A percentile compares a stretch with the other conserved stretches of the same genome.
Evolutionary conservation across 208 protist genomes (phyloP).

Genomic region (Novymonas esmeraldas): DNA sequence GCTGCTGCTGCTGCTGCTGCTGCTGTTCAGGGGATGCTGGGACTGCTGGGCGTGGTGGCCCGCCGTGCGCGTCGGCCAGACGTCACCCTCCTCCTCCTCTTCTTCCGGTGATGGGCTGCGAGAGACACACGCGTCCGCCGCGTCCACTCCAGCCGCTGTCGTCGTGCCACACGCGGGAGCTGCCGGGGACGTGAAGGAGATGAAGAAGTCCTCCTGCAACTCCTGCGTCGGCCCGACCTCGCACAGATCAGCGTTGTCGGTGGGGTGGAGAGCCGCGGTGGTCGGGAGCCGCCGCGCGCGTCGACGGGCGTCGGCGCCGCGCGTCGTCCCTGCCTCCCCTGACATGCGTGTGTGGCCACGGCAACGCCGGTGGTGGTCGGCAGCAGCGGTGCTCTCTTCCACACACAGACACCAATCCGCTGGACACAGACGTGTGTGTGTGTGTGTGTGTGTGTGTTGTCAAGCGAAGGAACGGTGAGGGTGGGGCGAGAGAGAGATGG

Average conservation of each 20-base stretch:
- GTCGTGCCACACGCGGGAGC: not conserved
- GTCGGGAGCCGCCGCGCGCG: not conserved
- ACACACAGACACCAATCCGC: not conserved
- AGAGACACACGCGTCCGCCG: not conserved
- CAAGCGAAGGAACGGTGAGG: not conserved
- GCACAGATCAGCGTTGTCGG: slow-evolving; percentile 1
- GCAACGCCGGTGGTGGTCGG: no score
- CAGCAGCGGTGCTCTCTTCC: no score
- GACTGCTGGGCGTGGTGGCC: slow-evolving; percentile 43
- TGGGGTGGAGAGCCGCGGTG: not conserved
- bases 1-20: slow-evolving; percentile 13
- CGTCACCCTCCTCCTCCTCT: slow-evolving; percentile 1
- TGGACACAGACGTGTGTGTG: not conserved
- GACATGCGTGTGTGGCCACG: no score
- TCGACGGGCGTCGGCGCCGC: no score
- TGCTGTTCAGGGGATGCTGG: slow-evolving; percentile 17
- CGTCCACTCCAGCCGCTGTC: not conserved
- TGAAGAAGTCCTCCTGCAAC: slow-evolving; percentile 39
- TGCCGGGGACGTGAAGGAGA: slow-evolving; percentile 14
- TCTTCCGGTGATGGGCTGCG: slow-evolving; percentile 7
- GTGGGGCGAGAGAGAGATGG: not conserved
- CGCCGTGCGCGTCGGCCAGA: slow-evolving; percentile 12
- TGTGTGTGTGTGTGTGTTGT: not conserved
- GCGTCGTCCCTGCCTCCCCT: no score
- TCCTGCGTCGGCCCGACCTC: slow-evolving; percentile 9